A percentile compares a stretch with the other conserved stretches of the same genome.
These are phyloP conservation scores for Mycena epipterygia DNA, from an alignment of 768 basidiomycete species.

Conservation along the genomic window DNA sequence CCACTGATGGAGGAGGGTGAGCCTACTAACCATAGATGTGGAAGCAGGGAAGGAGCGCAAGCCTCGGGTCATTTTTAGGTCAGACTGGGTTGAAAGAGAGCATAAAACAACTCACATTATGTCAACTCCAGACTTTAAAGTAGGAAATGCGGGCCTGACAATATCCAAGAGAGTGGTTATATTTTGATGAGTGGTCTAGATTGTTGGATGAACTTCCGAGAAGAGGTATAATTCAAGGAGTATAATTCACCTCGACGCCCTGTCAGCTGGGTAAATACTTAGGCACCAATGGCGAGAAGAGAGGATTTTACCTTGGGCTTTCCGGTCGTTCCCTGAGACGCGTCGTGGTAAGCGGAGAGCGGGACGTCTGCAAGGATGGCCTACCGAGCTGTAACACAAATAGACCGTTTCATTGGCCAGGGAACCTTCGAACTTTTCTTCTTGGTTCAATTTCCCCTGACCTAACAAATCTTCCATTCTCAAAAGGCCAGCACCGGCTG, in stretches of 20 bases:
- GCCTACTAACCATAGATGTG: slow-evolving; percentile 64
- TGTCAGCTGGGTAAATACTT: not conserved
- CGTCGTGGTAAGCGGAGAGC: slow-evolving; percentile 22
- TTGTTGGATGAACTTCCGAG: not conserved
- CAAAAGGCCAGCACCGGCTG: slow-evolving; percentile 49
- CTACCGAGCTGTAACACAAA: slow-evolving; percentile 70
- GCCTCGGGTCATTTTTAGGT: no score
- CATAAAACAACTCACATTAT: no score
- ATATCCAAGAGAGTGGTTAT: slow-evolving; percentile 71
- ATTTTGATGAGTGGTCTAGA: slow-evolving; percentile 77
- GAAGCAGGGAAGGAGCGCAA: slow-evolving; percentile 76
- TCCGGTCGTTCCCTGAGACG: slow-evolving; percentile 75
- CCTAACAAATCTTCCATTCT: slow-evolving; percentile 65
- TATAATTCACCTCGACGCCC: slow-evolving; percentile 57
- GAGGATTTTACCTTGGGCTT: slow-evolving; percentile 69
- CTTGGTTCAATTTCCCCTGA: slow-evolving; percentile 61
- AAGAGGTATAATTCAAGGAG: not conserved
- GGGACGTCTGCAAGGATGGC: not conserved
- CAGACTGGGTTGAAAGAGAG: no score
- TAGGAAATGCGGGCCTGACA: slow-evolving; percentile 59
- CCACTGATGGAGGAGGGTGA: not conserved
- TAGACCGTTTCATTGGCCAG: slow-evolving; percentile 71
- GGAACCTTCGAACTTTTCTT: slow-evolving; percentile 68
- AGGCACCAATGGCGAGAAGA: not conserved
- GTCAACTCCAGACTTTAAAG: slow-evolving; percentile 56